Evolutionary conservation across 345 rosid species (phyloP).

Genomic region (Cardiospermum halicacabum): DNA sequence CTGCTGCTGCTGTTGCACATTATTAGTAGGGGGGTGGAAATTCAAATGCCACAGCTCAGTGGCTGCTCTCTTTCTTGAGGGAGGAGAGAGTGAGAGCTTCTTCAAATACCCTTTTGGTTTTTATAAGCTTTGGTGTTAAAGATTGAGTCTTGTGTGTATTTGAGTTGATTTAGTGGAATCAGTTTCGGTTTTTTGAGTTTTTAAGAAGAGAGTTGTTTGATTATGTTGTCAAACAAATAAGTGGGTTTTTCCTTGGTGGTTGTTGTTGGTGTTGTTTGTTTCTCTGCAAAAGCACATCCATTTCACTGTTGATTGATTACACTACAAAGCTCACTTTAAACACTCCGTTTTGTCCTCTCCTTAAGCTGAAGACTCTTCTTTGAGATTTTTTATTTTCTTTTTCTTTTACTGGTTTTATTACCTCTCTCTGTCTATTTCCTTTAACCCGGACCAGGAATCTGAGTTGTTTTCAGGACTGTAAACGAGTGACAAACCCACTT

Average conservation of each 20-base stretch:
- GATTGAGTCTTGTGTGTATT: background rate
- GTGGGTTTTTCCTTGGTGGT: too few relatives aligned
- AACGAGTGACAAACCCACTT: slow-evolving; percentile 5
- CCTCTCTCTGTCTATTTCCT: background rate
- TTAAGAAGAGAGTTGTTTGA: slow-evolving; percentile 13
- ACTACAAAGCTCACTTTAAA: background rate
- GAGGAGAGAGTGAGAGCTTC: too few relatives aligned
- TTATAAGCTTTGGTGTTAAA: slow-evolving; percentile 10
- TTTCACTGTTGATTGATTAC: background rate
- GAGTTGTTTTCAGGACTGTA: background rate
- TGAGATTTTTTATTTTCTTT: too few relatives aligned
- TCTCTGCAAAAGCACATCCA: slow-evolving; percentile 6
- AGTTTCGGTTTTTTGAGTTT: background rate
- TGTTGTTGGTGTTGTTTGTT: background rate
- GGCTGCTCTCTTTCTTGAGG: slow-evolving; percentile 43
- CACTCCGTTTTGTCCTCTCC: background rate
- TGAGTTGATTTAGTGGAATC: background rate
- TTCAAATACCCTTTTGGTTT: background rate
- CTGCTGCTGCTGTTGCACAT: background rate
- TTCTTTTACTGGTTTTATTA: background rate
- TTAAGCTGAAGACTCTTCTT: slow-evolving; percentile 12
- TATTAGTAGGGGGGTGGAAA: slow-evolving; percentile 6
- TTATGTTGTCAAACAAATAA: slow-evolving; percentile 12
- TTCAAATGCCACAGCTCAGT: slow-evolving; percentile 27
- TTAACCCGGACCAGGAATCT: background rate